Evolutionary conservation across 2,329 filamentous ascomycete species (phyloP).

Genomic region (Fusarium brachygibbosum): DNA sequence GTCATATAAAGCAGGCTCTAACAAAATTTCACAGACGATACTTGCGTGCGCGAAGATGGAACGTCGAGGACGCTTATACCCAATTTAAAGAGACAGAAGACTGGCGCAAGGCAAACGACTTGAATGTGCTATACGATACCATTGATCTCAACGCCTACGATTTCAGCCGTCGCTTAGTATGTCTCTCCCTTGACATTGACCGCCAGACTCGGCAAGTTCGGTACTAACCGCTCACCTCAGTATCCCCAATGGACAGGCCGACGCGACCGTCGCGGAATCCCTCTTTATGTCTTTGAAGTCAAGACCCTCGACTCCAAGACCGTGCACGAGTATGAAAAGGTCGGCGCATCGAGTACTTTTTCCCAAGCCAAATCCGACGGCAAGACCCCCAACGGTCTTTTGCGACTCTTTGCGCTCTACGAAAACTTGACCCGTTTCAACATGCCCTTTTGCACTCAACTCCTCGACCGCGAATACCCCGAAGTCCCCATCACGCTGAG

Average conservation of each 20-base stretch:
- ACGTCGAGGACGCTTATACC: slow-evolving; percentile 79
- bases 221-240: slow-evolving; percentile 57
- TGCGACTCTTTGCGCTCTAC: slow-evolving; percentile 92
- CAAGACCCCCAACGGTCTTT: slow-evolving; percentile 78
- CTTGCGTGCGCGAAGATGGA: slow-evolving; percentile 86
- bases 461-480: slow-evolving; percentile 77
- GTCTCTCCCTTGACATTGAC: slow-evolving; percentile 5
- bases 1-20: slow-evolving; percentile 29
- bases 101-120: slow-evolving; percentile 84
- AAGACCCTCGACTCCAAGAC: slow-evolving; percentile 85
- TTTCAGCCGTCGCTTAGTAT: slow-evolving; percentile 79
- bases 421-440: slow-evolving; percentile 91
- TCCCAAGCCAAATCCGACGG: slow-evolving; percentile 74
- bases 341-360: slow-evolving; percentile 66
- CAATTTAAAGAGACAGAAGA: slow-evolving; percentile 92
- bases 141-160: slow-evolving; percentile 90
- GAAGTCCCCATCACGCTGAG: slow-evolving; percentile 91
- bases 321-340: slow-evolving; percentile 82
- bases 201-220: neutral
- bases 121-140: slow-evolving; percentile 84
- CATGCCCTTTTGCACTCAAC: slow-evolving; percentile 84
- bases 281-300: slow-evolving; percentile 92
- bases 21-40: slow-evolving; percentile 73
- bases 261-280: slow-evolving; percentile 90
- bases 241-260: slow-evolving; percentile 97